These are phyloP conservation scores for Entomortierella beljakovae DNA, from an alignment of 192 early-diverging fungal species.

Conservation along the genomic window DNA sequence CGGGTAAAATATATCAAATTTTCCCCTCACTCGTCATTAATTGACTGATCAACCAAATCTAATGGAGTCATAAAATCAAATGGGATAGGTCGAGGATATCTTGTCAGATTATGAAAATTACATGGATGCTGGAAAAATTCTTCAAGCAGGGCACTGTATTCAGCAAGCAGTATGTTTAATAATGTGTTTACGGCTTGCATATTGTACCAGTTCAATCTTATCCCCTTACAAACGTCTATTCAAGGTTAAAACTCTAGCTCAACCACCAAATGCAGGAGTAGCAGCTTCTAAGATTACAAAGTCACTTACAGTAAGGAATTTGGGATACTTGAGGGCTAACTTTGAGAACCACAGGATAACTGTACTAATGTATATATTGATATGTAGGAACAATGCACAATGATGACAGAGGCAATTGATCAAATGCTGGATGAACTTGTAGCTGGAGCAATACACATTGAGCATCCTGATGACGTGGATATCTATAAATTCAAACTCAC, in stretches of 20 bases:
- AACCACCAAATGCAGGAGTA: slow-evolving; percentile 40
- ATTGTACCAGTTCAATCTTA: neutral
- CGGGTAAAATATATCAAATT: slow-evolving; percentile 10
- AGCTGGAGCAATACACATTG: slow-evolving; percentile 14
- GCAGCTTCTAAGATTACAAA: slow-evolving; percentile 27
- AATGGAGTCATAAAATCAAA: neutral
- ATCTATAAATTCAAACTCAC: neutral
- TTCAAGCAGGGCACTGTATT: slow-evolving; percentile 49
- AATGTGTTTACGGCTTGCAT: too few relatives aligned
- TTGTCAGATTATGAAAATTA: slow-evolving; percentile 24
- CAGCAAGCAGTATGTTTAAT: slow-evolving; percentile 38
- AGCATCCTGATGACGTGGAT: neutral
- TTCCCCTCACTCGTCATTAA: too few relatives aligned
- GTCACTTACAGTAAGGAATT: slow-evolving; percentile 38
- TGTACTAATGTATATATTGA: too few relatives aligned
- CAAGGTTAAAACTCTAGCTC: slow-evolving; percentile 31
- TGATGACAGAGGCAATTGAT: slow-evolving; percentile 40
- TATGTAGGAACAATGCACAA: slow-evolving; percentile 34
- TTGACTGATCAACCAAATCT: too few relatives aligned
- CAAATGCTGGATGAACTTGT: slow-evolving; percentile 49
- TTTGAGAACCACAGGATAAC: too few relatives aligned
- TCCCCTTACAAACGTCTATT: too few relatives aligned
- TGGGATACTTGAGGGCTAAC: too few relatives aligned
- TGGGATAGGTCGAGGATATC: slow-evolving; percentile 38
- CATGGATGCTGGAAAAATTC: slow-evolving; percentile 46